Base-by-base conservation (phyloP, 805 yeast genomes). In the Candida stauntonica region DNA sequence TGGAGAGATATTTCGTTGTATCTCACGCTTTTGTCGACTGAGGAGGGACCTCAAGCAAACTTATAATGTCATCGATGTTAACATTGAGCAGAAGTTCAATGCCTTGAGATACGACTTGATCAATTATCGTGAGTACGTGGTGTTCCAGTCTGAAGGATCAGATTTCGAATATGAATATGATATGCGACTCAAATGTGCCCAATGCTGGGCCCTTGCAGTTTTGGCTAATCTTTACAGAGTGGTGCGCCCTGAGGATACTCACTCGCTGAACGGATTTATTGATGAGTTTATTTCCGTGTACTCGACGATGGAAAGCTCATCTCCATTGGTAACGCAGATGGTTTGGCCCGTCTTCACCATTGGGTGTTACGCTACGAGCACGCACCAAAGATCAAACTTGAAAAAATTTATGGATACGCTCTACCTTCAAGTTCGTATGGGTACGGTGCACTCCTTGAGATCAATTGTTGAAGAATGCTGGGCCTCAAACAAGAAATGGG, bases 291-390 rank as follows among this genome's bases (percentile, higher is more conserved):
- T 75, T 5, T 58, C 63, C 11, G 66, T 67, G 8, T 74, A 75
- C 47, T 61, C 63, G 1, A 57, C 73, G 0, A 60, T 76, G 67
- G 67, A 71, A 14, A 54, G 70, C 2, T 50, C 53, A 5, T 66
- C 75, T 2, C 77, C 80, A 1, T 55, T 68, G 15, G 70, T 72
- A 5, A 74, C 79, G 5, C 81, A 76, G 48, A 76, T 76, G 81
- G 79, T 76, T 5, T 76, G 81, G 81, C 81, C 81, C 0, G 61
- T 75, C 3, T 73, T 70, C 49, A 71, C 71, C 13, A 60, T 76
- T 28, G 74, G 70, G 5, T 61, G 77, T 35, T 68, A 67, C 41
- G 67, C 75, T 37, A 48, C 50, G 11, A 57, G 64, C 0, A 50
- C 37, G 0, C 55, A 47, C 12, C 72, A 70, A 33, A 49, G 67